Evolutionary conservation across 2,329 filamentous ascomycete genomes (phyloP), one percentile per base, ranked within the genome.

Genomic region (Paraphoma chrysanthemicola): DNA sequence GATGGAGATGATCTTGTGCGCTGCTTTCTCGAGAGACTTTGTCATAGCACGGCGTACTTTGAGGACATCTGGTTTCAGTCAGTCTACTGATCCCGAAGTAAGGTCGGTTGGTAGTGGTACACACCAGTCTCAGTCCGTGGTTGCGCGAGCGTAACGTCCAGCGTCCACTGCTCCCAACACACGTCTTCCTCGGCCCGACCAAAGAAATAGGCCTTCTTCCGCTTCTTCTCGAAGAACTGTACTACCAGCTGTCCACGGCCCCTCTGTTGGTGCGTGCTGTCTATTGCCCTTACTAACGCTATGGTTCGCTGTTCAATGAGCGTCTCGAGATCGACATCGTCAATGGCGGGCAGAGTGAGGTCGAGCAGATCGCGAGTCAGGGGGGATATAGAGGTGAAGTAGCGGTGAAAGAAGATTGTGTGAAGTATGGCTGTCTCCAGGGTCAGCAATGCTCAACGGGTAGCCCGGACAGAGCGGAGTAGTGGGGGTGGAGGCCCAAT

Each of bases 321-420:
- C 31, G 92, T 95, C 76, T 96, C 92, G 62, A 98, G 88, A 77
- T 97, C 92, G 63, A 90, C 89, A 73, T 97, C 92, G 74, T 93
- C 88, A 72, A 98, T 90, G 70, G 91, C 91, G 49, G 95, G 93
- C 29, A 98, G 86, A 33, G 92, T 93, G 59, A 97, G 85, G 78
- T 96, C 93, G 64, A 97, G 88, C 62, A 97, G 88, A 73, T 97
- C 93, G 79, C 92, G 89, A 62, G 92, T 93, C 62, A 87, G 86
- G 6, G 95, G 94, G 42, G 86, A 83, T 67, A 97, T 86, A 56
- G 92, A 89, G 54, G 92, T 92, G 83, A 98, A 97, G 86, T 94
- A 96, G 72, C 95, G 90, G 81, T 97, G 93, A 85, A 98, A 98
- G 87, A 98, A 99, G 77, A 98, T 97, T 48, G 93, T 96, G 78